Base-by-base conservation (phyloP, 306 rosid genomes). In the Hippophae tibetana region DNA sequence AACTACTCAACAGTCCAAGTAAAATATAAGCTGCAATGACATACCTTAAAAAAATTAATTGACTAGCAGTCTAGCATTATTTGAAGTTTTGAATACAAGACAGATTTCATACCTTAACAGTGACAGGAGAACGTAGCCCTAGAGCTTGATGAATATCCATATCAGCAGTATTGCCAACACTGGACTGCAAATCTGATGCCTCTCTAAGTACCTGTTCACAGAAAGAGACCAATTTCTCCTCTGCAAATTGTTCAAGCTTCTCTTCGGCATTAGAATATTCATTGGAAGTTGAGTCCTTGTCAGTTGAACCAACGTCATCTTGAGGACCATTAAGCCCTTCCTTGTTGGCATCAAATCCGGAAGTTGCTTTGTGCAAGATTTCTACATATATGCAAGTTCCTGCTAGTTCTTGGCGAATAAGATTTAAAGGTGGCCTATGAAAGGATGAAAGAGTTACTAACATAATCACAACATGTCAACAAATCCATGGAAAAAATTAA, bases 391-490 rank as follows among this genome's bases (percentile, higher is more conserved):
- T 67, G 67, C 79, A 68, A 52, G 97, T 86, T 72, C 89, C 99
- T 13, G 79, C 77, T 77, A 86, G 66, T 76, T 93, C 99, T 80
- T 93, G 99, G 65, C 99, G 89, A 58, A 88, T 80, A 84, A 93
- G 94, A 77, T 93, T 93, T 79, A 84, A 54, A 53, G 99, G 99
- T 59, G 99, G 95, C 95, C 99, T 93, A 85, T 64, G 74, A 85
- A 72, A 47, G 54, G 52, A 78, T 59, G 63, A 66, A 43, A 52
- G 53, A 41, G 47, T 57, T 68, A 50, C 12, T 63, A 60, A n/a
- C 44, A 58, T 44, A 44, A 53, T 70, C 69, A 63, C 41, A 66
- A 27, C 55, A 56, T 53, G 27, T 38, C 23, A 60, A 55, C 42
- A 52, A 60, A 47, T 74, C 62, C 52, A 63, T 61, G 12, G 56